Evolutionary conservation across 371 early-diverging fungal genomes (phyloP), one percentile per base, ranked within the genome.

Genomic region (Chytridiales sp.): DNA sequence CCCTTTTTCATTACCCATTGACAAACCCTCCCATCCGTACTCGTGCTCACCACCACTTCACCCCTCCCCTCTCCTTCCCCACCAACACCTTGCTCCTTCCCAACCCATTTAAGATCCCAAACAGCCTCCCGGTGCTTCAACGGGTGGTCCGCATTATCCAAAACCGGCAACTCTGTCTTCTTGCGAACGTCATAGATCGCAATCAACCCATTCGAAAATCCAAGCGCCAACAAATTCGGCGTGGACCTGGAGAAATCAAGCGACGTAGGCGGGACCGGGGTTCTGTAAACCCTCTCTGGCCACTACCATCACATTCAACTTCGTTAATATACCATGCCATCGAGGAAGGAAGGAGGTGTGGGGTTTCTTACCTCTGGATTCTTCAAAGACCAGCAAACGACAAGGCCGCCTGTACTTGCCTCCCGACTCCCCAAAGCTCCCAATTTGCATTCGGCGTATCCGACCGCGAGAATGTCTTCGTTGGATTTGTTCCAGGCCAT

Each of bases 81-180:
- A 21, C 64, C 50, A 17, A 67, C 61, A 31, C 30, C 52, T 6
- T 70, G 65, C 64, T 78, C 77, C 15, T 71, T 47, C 55, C 77
- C 79, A 17, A 80, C 73, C 82, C 82, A 82, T 39, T 70, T 66
- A 19, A 82, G 66, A 64, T 80, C 80, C 82, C 82, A 82, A 0
- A 82, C 75, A 4, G 82, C 73, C 53, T 82, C 82, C 47, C 76
- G 73, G 52, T 82, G 82, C 47, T 80, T 79, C 17, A 77, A 77
- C 24, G 60, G 47, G 34, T 64, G 62, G 42, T 73, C 69, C 73
- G 46, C 62, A 43, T 66, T 66, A 41, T 74, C 76, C 40, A 79
- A 48, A 11, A 67, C 77, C 4, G 71, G 59, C 15, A 30, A 40
- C 9, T 67, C 64, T 21, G 50, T 53, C 24, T 59, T 67, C 21